These are phyloP conservation scores for Cornus controversa DNA, from an alignment of 148 eudicot genomes.

Conservation along the genomic window DNA sequence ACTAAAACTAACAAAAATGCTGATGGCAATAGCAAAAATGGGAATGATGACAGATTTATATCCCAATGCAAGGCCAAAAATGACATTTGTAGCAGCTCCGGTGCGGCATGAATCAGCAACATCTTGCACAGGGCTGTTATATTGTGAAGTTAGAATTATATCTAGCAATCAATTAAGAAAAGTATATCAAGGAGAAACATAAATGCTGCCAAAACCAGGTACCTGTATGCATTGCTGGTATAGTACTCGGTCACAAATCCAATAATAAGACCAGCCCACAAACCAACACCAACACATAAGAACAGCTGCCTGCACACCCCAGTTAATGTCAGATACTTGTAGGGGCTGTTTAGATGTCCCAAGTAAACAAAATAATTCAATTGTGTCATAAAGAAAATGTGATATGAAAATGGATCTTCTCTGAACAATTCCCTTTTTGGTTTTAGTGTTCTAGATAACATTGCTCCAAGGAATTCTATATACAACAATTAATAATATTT, in stretches of 20 bases:
- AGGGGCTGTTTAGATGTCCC: not conserved
- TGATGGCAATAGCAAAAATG: conserved; percentile 51
- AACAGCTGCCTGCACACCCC: conserved; percentile 45
- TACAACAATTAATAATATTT: not conserved
- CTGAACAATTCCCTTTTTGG: not conserved
- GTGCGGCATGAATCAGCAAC: conserved; percentile 65
- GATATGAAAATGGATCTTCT: not conserved
- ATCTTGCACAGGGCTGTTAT: conserved; percentile 54
- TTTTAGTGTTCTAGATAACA: not conserved
- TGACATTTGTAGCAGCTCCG: conserved; percentile 62
- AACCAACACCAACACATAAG: conserved; percentile 53
- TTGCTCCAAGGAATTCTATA: not conserved
- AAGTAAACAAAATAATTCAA: not conserved
- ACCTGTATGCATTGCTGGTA: conserved; percentile 66
- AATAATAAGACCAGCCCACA: conserved; percentile 62
- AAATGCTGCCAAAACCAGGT: not conserved
- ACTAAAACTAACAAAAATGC: conserved; percentile 51
- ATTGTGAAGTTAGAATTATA: not conserved
- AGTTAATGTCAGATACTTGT: not conserved
- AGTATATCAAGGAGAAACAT: not conserved
- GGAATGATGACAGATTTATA: conserved; percentile 60
- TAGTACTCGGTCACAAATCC: conserved; percentile 58
- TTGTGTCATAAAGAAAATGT: not conserved
- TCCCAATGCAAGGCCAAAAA: conserved; percentile 60
- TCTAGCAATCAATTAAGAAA: not conserved